Evolutionary conservation across 495 filamentous ascomycete genomes (phyloP).

Genomic region (Aspergillus steynii): DNA sequence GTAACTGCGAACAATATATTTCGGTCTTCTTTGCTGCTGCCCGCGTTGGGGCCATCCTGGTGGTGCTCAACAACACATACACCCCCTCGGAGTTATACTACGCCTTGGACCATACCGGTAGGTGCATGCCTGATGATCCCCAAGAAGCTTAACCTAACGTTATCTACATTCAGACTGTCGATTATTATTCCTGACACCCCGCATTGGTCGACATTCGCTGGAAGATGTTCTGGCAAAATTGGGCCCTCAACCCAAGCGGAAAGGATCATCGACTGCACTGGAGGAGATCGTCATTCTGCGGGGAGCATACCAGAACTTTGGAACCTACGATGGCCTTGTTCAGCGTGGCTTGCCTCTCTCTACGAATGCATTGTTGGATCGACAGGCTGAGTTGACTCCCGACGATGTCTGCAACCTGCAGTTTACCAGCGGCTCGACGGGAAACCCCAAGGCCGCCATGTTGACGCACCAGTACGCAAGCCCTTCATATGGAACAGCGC

Average conservation of each 20-base stretch:
- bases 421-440: slow-evolving; percentile 71
- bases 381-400: slow-evolving; percentile 49
- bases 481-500: neutral
- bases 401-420: slow-evolving; percentile 69
- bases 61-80: slow-evolving; percentile 73
- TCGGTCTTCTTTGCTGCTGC: slow-evolving; percentile 68
- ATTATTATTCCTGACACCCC: slow-evolving; percentile 63
- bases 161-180: slow-evolving; percentile 48
- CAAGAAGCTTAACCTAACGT: slow-evolving; percentile 7
- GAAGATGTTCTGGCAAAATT: slow-evolving; percentile 53
- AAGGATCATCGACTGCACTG: slow-evolving; percentile 31
- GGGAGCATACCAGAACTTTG: slow-evolving; percentile 48
- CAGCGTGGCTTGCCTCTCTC: slow-evolving; percentile 29
- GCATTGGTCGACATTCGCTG: slow-evolving; percentile 58
- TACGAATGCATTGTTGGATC: slow-evolving; percentile 45
- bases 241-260: slow-evolving; percentile 36
- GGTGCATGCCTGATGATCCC: slow-evolving; percentile 15
- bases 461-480: slow-evolving; percentile 63
- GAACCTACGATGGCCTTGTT: slow-evolving; percentile 53
- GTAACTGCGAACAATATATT: slow-evolving; percentile 71
- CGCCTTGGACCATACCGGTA: slow-evolving; percentile 65
- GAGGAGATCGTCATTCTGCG: slow-evolving; percentile 57
- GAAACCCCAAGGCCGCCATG: slow-evolving; percentile 74
- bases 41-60: slow-evolving; percentile 64
- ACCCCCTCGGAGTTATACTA: slow-evolving; percentile 63